These are phyloP conservation scores for Kwoniella europaea DNA, from an alignment of 768 basidiomycete genomes.

Conservation along the genomic window DNA sequence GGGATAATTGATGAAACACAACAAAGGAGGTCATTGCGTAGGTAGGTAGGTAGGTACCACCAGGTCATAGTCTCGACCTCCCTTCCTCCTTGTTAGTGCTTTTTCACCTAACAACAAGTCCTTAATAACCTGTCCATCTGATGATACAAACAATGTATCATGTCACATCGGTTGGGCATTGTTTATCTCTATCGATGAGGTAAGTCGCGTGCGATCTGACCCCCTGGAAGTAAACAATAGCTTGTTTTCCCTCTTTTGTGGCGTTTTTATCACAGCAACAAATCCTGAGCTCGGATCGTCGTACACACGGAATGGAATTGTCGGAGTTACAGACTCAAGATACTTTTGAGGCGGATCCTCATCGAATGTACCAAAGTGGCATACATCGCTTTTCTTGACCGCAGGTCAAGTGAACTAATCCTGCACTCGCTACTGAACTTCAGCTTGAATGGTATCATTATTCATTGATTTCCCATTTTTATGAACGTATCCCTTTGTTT, in stretches of 20 bases:
- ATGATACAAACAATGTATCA: conserved; percentile 3
- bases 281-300: background rate
- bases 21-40: conserved; percentile 16
- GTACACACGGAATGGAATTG: background rate
- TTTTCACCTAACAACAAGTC: too few relatives aligned
- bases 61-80: too few relatives aligned
- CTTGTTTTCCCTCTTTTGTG: background rate
- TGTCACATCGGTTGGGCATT: background rate
- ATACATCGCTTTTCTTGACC: background rate
- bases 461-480: conserved; percentile 2
- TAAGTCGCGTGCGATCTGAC: conserved; percentile 6
- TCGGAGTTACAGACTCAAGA: background rate
- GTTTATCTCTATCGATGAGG: conserved; percentile 8
- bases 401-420: too few relatives aligned
- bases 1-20: conserved; percentile 12
- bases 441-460: conserved; percentile 1
- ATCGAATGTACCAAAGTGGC: background rate
- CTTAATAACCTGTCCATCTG: background rate
- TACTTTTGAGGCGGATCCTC: too few relatives aligned
- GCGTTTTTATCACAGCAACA: background rate
- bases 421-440: background rate
- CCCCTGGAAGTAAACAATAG: conserved; percentile 3
- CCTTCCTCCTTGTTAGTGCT: too few relatives aligned
- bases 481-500: background rate
- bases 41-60: too few relatives aligned